A percentile compares a stretch with the other conserved stretches of the same genome.
phyloP scores from a whole-genome alignment of 78 protist species.

The Protostelium mycophagum region DNA sequence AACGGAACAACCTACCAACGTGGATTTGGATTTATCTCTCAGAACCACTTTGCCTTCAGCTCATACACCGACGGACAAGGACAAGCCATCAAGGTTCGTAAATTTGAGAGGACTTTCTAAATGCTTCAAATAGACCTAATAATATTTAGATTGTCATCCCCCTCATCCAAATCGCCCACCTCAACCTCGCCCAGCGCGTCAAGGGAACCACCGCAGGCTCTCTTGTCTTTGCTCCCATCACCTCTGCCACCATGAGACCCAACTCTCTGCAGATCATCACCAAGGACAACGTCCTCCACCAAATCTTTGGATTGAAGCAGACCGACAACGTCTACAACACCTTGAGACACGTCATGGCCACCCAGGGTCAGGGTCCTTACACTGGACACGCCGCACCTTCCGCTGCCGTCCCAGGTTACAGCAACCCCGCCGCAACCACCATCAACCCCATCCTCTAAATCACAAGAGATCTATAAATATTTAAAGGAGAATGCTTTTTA shows the following conservation, averaged over 20 bases:
- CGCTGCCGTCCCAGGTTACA: neutral
- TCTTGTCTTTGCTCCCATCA: neutral
- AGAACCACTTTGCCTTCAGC: neutral
- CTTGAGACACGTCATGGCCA: neutral
- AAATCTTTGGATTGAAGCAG: neutral
- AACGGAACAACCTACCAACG: neutral
- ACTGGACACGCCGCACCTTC: too few relatives aligned
- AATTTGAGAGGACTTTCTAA: too few relatives aligned
- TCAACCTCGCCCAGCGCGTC: neutral
- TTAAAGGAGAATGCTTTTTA: too few relatives aligned
- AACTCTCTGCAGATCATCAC: neutral
- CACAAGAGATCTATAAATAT: too few relatives aligned
- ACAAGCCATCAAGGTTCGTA: neutral
- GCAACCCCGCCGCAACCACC: neutral
- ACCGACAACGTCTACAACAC: neutral
- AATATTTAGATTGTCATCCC: neutral
- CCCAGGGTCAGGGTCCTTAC: neutral
- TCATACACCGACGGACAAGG: neutral
- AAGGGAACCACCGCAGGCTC: neutral
- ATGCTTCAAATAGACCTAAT: too few relatives aligned
- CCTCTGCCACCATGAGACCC: neutral
- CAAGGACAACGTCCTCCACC: neutral
- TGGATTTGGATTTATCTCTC: neutral
- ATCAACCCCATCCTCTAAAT: too few relatives aligned
- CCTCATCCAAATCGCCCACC: neutral